Percentiles rank a stretch among this genome's conserved stretches.
phyloP scores from a whole-genome alignment of 345 rosid genomes.

The Hibiscus syriacus region DNA sequence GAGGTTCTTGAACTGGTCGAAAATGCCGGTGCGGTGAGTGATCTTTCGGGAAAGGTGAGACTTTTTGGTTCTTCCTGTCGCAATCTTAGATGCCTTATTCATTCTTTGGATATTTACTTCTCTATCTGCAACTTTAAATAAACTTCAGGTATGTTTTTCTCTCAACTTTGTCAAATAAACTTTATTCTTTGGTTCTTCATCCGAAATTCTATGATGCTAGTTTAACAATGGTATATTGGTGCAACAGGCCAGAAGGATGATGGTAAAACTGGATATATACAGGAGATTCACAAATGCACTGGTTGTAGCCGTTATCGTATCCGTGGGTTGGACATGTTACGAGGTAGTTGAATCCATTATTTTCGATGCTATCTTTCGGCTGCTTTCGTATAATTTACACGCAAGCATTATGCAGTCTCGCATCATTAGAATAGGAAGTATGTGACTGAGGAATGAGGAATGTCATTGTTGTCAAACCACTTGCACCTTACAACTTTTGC shows the following conservation, averaged over 20 bases:
- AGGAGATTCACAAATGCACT: conserved; percentile 89
- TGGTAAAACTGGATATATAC: conserved; percentile 78
- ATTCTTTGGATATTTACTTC: no score
- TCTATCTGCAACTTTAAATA: no score
- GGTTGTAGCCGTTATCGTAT: conserved; percentile 80
- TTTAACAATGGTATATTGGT: conserved; percentile 13
- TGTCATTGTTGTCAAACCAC: no score
- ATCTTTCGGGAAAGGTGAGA: conserved; percentile 85
- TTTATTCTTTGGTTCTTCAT: no score
- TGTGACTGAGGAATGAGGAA: no score
- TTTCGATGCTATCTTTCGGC: no score
- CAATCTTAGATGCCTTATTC: no score
- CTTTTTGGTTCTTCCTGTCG: conserved; percentile 80
- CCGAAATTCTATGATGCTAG: neutral
- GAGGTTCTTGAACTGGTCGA: conserved; percentile 88
- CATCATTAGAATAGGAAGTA: neutral
- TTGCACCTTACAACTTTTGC: no score
- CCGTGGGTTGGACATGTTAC: no score
- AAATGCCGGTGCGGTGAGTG: conserved; percentile 86
- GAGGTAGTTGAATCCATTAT: no score
- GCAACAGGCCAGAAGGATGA: no score
- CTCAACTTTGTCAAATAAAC: neutral
- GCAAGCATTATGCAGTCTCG: neutral
- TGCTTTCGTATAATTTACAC: neutral
- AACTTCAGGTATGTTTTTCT: conserved; percentile 67